Percentiles rank a stretch among this genome's conserved stretches.
These are phyloP conservation scores for Erucastrum elatum DNA, from an alignment of 345 rosid species.

Conservation along the genomic window DNA sequence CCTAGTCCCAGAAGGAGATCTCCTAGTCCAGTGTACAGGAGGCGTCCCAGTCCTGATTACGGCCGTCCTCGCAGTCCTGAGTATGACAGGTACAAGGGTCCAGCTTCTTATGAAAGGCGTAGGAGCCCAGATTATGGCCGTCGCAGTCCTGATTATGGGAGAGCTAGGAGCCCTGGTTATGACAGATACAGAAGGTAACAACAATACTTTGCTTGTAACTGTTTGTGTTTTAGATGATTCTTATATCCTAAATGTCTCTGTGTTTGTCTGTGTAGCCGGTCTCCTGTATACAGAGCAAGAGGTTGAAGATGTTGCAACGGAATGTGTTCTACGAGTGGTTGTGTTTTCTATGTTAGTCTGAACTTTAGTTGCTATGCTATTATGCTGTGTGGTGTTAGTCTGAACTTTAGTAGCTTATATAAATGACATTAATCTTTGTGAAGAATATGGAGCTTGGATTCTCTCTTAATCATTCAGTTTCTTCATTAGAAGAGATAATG, in stretches of 20 bases:
- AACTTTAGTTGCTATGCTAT: background rate
- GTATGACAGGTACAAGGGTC: constrained; percentile 68
- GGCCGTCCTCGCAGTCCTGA: constrained; percentile 73
- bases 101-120: constrained; percentile 53
- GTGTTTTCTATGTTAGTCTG: constrained; percentile 2
- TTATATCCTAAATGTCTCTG: background rate
- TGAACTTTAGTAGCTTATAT: background rate
- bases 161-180: constrained; percentile 52
- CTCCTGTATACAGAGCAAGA: constrained; percentile 64
- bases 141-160: constrained; percentile 78
- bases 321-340: background rate
- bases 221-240: background rate
- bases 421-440: background rate
- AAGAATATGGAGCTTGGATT: background rate
- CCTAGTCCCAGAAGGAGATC: constrained; percentile 77
- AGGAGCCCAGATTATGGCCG: constrained; percentile 80
- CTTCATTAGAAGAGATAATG: background rate
- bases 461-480: background rate
- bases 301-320: constrained; percentile 33
- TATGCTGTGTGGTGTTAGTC: background rate
- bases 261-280: constrained; percentile 46
- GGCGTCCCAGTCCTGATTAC: constrained; percentile 82
- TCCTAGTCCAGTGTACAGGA: constrained; percentile 64
- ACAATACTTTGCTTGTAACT: background rate
- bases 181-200: constrained; percentile 70